phyloP scores from a whole-genome alignment of 2,329 filamentous ascomycete species.

The Bipolaris sorokiniana region DNA sequence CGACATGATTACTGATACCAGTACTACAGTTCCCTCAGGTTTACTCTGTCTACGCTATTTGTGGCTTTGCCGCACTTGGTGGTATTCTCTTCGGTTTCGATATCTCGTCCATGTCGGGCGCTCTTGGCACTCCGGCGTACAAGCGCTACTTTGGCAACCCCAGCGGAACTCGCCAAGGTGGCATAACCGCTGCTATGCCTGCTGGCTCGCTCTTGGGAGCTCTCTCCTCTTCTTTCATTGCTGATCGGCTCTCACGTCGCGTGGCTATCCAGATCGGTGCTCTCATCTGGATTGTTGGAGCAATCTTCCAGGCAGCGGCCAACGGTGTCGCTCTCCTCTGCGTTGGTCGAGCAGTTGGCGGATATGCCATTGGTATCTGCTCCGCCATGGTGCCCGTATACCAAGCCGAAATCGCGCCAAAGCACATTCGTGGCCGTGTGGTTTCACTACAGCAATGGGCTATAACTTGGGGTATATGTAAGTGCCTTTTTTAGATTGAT shows the following conservation, averaged over 20 bases:
- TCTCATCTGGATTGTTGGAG: constrained; percentile 56
- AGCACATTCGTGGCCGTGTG: constrained; percentile 60
- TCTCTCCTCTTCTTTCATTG: constrained; percentile 54
- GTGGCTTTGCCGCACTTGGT: constrained; percentile 66
- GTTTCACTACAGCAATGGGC: constrained; percentile 69
- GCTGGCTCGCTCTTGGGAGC: constrained; percentile 58
- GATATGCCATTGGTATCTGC: constrained; percentile 83
- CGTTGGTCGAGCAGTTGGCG: constrained; percentile 73
- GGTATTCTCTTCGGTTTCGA: constrained; percentile 51
- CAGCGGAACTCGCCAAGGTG: constrained; percentile 46
- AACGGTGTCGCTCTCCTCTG: constrained; percentile 54
- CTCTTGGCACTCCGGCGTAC: constrained; percentile 48
- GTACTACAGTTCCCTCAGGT: constrained; percentile 48
- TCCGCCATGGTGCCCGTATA: constrained; percentile 94
- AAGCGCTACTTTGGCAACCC: constrained; percentile 47
- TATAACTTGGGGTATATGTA: constrained; percentile 63
- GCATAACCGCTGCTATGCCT: constrained; percentile 58
- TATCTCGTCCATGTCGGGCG: constrained; percentile 50
- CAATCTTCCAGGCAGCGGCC: constrained; percentile 48
- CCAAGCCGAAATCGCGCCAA: constrained; percentile 77
- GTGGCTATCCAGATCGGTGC: constrained; percentile 54
- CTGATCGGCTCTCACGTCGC: constrained; percentile 54
- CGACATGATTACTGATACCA: neutral
- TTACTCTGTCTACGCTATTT: constrained; percentile 53
- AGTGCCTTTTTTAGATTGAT: constrained; percentile 41